phyloP scores from a whole-genome alignment of 192 early-diverging fungal genomes.

The Bifiguratus adelaidae region DNA sequence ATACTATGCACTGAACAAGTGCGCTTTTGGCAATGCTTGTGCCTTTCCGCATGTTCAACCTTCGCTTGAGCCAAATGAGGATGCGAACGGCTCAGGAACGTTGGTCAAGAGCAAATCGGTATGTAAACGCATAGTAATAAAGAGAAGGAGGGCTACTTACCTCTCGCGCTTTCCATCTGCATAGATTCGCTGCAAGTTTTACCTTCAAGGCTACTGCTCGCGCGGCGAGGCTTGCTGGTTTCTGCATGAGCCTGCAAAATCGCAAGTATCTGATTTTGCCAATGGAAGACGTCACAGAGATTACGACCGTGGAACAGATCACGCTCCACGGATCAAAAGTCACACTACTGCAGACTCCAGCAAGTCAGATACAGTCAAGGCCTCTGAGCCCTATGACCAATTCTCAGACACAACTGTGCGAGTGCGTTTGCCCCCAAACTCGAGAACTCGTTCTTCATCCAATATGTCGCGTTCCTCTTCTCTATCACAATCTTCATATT shows the following conservation, averaged over 20 bases:
- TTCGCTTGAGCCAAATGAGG: too few species aligned
- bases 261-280: not conserved
- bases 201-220: slow-evolving; percentile 5
- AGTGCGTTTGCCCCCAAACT: not conserved
- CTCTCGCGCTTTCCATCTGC: not conserved
- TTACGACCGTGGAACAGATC: not conserved
- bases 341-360: not conserved
- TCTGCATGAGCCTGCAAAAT: slow-evolving; percentile 3
- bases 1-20: not conserved
- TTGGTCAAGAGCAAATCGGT: too few species aligned
- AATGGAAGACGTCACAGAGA: not conserved
- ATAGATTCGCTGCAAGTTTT: slow-evolving; percentile 2
- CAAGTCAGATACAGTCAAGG: not conserved
- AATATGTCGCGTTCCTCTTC: not conserved
- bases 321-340: not conserved
- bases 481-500: not conserved
- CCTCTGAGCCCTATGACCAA: not conserved
- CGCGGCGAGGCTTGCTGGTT: slow-evolving; percentile 8
- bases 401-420: not conserved
- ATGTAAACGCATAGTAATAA: too few species aligned
- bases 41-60: not conserved
- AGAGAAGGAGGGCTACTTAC: too few species aligned
- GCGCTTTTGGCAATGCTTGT: not conserved
- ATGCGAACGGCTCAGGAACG: too few species aligned
- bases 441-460: not conserved